Evolutionary conservation across 345 rosid genomes (phyloP).

Genomic region (Firmiana major): DNA sequence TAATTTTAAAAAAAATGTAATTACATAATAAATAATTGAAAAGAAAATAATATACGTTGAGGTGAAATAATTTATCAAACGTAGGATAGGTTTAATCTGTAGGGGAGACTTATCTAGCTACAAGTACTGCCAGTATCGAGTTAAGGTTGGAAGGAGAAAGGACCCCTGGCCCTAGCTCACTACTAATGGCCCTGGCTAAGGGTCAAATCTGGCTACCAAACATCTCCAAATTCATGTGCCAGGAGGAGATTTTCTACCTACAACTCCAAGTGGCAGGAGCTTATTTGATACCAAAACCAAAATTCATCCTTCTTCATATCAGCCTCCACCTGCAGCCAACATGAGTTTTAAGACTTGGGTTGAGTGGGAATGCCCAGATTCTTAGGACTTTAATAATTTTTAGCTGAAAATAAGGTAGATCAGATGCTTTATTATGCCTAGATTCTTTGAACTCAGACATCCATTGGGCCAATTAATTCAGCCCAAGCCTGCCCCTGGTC

Average conservation of each 20-base stretch:
- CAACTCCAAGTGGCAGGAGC: background rate
- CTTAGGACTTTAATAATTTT: background rate
- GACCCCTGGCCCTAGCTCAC: background rate
- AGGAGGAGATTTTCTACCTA: background rate
- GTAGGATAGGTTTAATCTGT: background rate
- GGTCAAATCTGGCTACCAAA: background rate
- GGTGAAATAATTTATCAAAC: no score
- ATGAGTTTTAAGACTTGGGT: background rate
- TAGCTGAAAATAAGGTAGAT: background rate
- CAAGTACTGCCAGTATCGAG: background rate
- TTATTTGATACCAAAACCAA: background rate
- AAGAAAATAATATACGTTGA: no score
- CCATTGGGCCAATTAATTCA: background rate
- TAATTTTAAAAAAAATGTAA: no score
- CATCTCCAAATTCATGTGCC: background rate
- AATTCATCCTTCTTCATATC: background rate
- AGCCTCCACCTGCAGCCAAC: slow-evolving; percentile 2
- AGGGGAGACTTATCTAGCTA: background rate
- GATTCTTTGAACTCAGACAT: background rate
- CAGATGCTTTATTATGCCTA: background rate
- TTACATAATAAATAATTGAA: no score
- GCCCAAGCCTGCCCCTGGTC: background rate
- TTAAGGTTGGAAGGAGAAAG: background rate
- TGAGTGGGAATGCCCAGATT: background rate
- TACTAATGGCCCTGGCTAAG: background rate